These are phyloP conservation scores for Malassezia dermatis DNA, from an alignment of 1,284 basidiomycete species.

Conservation along the genomic window DNA sequence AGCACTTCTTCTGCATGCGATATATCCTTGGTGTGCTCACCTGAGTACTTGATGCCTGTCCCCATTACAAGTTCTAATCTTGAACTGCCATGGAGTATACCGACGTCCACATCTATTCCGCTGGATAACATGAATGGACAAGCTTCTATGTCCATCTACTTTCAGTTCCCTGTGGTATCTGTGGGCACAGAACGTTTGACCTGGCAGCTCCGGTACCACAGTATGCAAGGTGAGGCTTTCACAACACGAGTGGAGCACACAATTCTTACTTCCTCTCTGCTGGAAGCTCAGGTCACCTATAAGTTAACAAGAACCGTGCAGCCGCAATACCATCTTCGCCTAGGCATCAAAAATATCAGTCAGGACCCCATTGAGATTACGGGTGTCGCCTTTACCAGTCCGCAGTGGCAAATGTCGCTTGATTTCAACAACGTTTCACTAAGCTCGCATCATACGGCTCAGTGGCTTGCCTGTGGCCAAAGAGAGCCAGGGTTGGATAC, in stretches of 20 bases:
- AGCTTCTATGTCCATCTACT: not conserved
- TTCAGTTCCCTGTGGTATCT: not conserved
- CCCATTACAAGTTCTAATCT: not conserved
- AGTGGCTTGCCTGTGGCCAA: not conserved
- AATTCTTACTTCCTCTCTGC: not conserved
- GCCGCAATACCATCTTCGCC: not conserved
- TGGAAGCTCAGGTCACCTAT: not conserved
- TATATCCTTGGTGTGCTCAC: not conserved
- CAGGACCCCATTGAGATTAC: not conserved
- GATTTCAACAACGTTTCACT: not conserved
- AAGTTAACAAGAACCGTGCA: not conserved
- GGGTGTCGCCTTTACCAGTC: not conserved
- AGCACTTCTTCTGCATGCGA: not conserved
- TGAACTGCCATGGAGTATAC: not conserved
- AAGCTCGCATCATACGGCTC: not conserved
- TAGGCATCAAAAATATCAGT: not conserved
- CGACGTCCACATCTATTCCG: not conserved
- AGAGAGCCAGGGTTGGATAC: not conserved
- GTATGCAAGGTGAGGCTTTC: not conserved
- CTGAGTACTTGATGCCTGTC: not conserved
- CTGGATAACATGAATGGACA: not conserved
- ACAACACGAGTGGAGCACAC: not conserved
- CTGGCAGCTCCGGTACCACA: slow-evolving; percentile 11
- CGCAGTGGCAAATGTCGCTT: slow-evolving; percentile 1
- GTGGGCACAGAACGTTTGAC: not conserved